Conservation (phyloP, 169 alveolate genomes). For the Plasmodium inui region DNA sequence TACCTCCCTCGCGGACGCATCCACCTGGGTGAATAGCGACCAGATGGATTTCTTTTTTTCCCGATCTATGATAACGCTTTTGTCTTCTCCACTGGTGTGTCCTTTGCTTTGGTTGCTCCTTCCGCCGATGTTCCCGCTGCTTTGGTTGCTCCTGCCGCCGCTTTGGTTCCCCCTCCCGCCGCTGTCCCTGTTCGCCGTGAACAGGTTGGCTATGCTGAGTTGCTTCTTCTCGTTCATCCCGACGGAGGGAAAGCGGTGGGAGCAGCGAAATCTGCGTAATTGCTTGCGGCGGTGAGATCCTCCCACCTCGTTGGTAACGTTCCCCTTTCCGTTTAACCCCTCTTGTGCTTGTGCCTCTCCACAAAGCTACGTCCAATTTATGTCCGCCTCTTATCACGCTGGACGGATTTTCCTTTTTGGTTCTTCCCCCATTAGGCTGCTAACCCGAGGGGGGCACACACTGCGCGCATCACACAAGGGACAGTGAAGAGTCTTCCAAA, state of each 20-base stretch:
- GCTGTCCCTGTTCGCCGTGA: background rate
- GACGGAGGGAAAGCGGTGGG: background rate
- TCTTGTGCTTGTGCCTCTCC: background rate
- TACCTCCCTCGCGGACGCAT: background rate
- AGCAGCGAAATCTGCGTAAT: background rate
- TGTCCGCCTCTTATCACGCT: background rate
- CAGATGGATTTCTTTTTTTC: slow-evolving; percentile 48
- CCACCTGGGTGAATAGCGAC: slow-evolving; percentile 61
- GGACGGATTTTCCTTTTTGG: background rate
- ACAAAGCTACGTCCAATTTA: no score
- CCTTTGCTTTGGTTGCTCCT: no score
- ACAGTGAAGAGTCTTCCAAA: background rate
- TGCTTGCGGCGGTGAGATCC: background rate
- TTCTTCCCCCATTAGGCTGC: background rate
- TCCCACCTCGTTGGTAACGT: background rate
- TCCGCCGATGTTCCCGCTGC: no score
- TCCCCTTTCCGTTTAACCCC: background rate
- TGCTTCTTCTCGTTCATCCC: background rate
- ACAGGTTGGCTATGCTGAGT: background rate
- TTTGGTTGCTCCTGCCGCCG: no score
- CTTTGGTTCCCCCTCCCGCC: slow-evolving; percentile 1
- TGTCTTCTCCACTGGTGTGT: background rate
- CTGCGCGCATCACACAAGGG: background rate
- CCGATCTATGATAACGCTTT: slow-evolving; percentile 22
- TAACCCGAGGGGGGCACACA: background rate